Percentiles rank a stretch among this genome's conserved stretches.
These are phyloP conservation scores for Phytophthora gonapodyides DNA, from an alignment of 352 stramenopile genomes.

Conservation along the genomic window DNA sequence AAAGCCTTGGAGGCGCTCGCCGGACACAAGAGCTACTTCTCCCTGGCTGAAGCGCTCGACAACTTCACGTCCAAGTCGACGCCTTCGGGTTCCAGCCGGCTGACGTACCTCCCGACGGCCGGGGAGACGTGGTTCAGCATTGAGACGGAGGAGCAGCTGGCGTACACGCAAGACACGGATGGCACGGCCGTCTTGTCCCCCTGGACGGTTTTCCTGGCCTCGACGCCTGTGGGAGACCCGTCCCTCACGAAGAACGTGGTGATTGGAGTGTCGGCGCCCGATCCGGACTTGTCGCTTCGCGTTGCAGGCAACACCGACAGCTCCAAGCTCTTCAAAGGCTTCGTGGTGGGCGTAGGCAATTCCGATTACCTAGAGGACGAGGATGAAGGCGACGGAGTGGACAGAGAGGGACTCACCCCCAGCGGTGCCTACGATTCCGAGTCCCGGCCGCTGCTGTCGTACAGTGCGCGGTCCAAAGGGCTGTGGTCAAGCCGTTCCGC, in stretches of 20 bases:
- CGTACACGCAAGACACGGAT: slow-evolving; percentile 76
- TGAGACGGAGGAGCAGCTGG: slow-evolving; percentile 81
- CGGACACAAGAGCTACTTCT: slow-evolving; percentile 72
- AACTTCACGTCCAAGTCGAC: slow-evolving; percentile 50
- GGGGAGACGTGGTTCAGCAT: slow-evolving; percentile 86
- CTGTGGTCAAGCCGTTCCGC: slow-evolving; percentile 51
- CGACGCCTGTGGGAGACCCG: slow-evolving; percentile 51
- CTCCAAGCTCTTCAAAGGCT: slow-evolving; percentile 64
- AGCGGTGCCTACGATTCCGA: slow-evolving; percentile 39
- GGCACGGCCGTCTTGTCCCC: slow-evolving; percentile 66
- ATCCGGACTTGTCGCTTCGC: slow-evolving; percentile 68
- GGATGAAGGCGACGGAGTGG: slow-evolving; percentile 17
- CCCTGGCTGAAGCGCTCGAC: slow-evolving; percentile 70
- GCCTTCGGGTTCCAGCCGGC: slow-evolving; percentile 46
- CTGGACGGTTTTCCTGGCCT: slow-evolving; percentile 80
- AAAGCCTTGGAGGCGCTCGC: slow-evolving; percentile 64
- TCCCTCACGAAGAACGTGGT: slow-evolving; percentile 75
- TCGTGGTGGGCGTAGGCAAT: slow-evolving; percentile 74
- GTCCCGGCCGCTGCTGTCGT: slow-evolving; percentile 49
- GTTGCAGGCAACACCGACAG: slow-evolving; percentile 63
- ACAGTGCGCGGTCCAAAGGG: slow-evolving; percentile 43
- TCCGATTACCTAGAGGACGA: slow-evolving; percentile 43
- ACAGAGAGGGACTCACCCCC: slow-evolving; percentile 22
- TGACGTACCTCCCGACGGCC: slow-evolving; percentile 66
- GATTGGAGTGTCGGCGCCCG: slow-evolving; percentile 64